These are phyloP conservation scores for Coemansia sp. DNA, from an alignment of 192 early-diverging fungal genomes.

Conservation along the genomic window DNA sequence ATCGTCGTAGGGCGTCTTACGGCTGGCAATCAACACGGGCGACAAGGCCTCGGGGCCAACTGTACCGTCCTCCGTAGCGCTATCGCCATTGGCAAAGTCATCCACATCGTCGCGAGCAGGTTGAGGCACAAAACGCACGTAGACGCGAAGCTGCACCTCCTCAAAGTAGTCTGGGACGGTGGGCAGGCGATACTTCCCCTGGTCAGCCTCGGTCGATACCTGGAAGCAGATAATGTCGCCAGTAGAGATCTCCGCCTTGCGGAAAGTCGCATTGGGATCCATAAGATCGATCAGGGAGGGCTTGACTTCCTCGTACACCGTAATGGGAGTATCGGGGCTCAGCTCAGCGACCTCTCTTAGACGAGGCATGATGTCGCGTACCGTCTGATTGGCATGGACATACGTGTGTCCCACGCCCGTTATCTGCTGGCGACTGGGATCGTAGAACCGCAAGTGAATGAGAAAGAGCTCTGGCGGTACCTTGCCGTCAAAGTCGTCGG, in stretches of 20 bases:
- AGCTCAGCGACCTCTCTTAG: constrained; percentile 59
- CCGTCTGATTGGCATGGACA: constrained; percentile 49
- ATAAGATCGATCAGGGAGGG: constrained; percentile 85
- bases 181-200: constrained; percentile 3
- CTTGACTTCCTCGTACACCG: constrained; percentile 88
- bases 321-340: constrained; percentile 57
- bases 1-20: constrained; percentile 32
- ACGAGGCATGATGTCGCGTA: constrained; percentile 61
- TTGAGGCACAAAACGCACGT: constrained; percentile 69
- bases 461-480: constrained; percentile 41
- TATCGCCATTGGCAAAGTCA: constrained; percentile 2
- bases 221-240: constrained; percentile 95
- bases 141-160: constrained; percentile 63
- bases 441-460: constrained; percentile 86
- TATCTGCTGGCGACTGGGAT: constrained; percentile 60
- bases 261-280: constrained; percentile 64
- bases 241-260: constrained; percentile 77
- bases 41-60: constrained; percentile 6
- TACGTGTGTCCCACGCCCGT: constrained; percentile 61
- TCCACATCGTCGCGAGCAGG: constrained; percentile 26
- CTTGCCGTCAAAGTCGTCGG: constrained; percentile 15
- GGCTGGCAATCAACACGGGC: constrained; percentile 13
- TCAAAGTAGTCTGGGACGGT: constrained; percentile 77
- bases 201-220: constrained; percentile 8
- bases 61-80: constrained; percentile 8